A percentile compares a stretch with the other conserved stretches of the same genome.
Evolutionary conservation across 75 land plant genomes (phyloP).

Genomic region (Sequoiadendron giganteum): DNA sequence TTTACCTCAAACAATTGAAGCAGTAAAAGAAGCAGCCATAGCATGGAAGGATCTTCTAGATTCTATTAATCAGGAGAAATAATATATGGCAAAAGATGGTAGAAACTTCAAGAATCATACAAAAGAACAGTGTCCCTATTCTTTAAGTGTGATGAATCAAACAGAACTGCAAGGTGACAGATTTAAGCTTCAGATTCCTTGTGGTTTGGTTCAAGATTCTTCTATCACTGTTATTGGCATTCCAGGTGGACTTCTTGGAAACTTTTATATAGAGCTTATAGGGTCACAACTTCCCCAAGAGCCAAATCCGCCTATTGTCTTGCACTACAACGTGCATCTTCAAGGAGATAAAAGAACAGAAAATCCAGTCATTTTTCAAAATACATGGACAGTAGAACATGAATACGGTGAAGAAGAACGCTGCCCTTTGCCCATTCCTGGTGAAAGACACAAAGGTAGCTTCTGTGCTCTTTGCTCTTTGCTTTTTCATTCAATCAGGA

Average conservation of each 20-base stretch:
- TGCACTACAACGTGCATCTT: constrained; percentile 88
- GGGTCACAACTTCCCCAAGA: constrained; percentile 71
- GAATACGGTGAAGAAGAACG: constrained; percentile 94
- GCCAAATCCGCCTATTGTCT: constrained; percentile 76
- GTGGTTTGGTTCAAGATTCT: constrained; percentile 90
- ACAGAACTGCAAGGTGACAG: constrained; percentile 33
- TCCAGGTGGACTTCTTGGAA: constrained; percentile 67
- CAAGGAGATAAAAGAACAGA: constrained; percentile 82
- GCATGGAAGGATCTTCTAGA: constrained; percentile 68
- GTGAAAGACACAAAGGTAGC: constrained; percentile 45
- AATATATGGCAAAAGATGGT: constrained; percentile 18
- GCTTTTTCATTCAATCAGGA: background rate
- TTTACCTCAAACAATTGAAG: constrained; percentile 60
- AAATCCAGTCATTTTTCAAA: constrained; percentile 88
- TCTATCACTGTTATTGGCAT: constrained; percentile 87
- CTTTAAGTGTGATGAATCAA: constrained; percentile 58
- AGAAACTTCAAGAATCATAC: constrained; percentile 20
- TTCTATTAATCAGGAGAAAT: constrained; percentile 37
- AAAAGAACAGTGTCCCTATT: constrained; percentile 81
- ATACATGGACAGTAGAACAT: constrained; percentile 74
- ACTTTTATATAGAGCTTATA: constrained; percentile 75
- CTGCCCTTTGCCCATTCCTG: constrained; percentile 64
- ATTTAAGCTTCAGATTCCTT: constrained; percentile 62
- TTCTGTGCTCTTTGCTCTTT: background rate
- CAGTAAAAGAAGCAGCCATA: constrained; percentile 55